Evolutionary conservation across 257 asterid genomes (phyloP), one percentile per base, ranked within the genome.

Genomic region (Salvia miltiorrhiza): DNA sequence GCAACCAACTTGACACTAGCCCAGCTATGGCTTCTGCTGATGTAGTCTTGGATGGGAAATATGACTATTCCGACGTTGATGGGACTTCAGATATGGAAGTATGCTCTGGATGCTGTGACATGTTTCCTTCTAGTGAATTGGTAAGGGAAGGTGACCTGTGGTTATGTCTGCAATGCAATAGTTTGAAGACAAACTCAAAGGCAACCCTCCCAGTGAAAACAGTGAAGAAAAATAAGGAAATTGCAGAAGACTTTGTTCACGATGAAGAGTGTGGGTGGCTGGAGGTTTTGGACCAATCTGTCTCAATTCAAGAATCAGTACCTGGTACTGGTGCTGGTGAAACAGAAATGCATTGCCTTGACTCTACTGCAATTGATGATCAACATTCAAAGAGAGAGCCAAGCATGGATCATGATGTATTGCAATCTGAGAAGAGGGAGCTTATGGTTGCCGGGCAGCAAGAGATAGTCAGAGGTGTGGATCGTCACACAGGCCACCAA

Each of bases 71-170:
- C 56, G 73, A 78, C 48, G 73, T 71, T 67, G 80, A 73, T 59
- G 76, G 49, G 58, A 67, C 70, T 43, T 76, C 65, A 43, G 83
- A 77, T 47, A 67, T 67, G 72, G 73, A 64, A 76, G 33, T 73
- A 66, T 93, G 99, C 83, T 79, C 90, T 48, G 82, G 71, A 79
- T 93, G 97, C 66, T 73, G 86, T 63, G 64, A 20, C 47, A 73
- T 54, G 68, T 83, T 80, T 70, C 72, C 19, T 66, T 74, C 73
- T 30, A 49, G 69, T 64, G 83, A 87, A 68, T 71, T 73, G 63
- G 69, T 70, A 16, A 69, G 35, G 59, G 88, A 90, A 67, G 87
- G 78, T 33, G 88, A 82, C 52, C 76, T 68, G 35, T 76, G 73
- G 63, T 72, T 90, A 71, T 93, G 99, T 81, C 73, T 19, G 35